Percentiles rank a stretch among this genome's conserved stretches.
phyloP scores from a whole-genome alignment of 805 yeast species.

The Candida qinlingensis region DNA sequence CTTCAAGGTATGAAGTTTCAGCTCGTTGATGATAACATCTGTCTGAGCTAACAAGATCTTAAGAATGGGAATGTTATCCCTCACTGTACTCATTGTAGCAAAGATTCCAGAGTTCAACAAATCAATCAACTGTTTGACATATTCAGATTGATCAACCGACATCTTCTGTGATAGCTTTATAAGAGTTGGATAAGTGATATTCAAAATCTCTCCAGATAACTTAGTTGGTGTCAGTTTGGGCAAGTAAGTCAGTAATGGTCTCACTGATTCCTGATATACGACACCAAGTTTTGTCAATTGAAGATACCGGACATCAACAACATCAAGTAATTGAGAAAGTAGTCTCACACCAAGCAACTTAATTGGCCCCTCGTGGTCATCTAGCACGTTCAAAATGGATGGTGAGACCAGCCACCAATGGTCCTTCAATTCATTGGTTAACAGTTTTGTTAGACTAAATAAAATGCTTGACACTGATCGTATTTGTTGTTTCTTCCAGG shows the following conservation, averaged over 20 bases:
- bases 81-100: conserved; percentile 13
- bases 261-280: conserved; percentile 18
- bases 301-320: conserved; percentile 13
- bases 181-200: conserved; percentile 15
- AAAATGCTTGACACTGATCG: conserved; percentile 14
- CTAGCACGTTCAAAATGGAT: conserved; percentile 21
- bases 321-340: conserved; percentile 11
- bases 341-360: conserved; percentile 21
- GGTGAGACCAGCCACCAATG: conserved; percentile 25
- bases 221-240: conserved; percentile 22
- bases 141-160: neutral
- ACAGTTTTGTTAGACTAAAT: conserved; percentile 3
- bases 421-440: conserved; percentile 7
- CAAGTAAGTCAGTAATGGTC: conserved; percentile 21
- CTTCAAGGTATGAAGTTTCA: conserved; percentile 9
- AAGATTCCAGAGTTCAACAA: conserved; percentile 18
- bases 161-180: conserved; percentile 7
- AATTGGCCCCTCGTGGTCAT: conserved; percentile 25
- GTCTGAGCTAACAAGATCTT: conserved; percentile 10
- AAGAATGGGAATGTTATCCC: conserved; percentile 17
- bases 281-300: conserved; percentile 14
- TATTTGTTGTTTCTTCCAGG: conserved; percentile 15
- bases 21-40: conserved; percentile 1
- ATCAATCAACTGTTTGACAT: conserved; percentile 6
- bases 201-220: conserved; percentile 13